Evolutionary conservation across 192 early-diverging fungal genomes (phyloP).

Genomic region (Coemansia sp.): DNA sequence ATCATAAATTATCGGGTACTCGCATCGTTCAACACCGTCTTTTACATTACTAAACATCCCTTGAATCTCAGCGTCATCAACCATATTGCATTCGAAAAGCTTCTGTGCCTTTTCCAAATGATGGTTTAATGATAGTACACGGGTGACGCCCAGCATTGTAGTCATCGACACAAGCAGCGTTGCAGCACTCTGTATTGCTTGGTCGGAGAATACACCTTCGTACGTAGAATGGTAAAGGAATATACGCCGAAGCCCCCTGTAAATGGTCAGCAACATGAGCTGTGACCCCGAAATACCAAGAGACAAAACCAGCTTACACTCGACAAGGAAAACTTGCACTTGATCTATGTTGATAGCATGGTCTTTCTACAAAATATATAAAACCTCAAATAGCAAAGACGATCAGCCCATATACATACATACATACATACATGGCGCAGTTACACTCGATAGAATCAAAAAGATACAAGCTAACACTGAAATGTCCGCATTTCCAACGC

Average conservation of each 20-base stretch:
- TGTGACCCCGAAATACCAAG: constrained; percentile 41
- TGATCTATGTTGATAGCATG: constrained; percentile 26
- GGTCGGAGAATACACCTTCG: constrained; percentile 23
- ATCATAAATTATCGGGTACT: constrained; percentile 31
- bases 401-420: no score
- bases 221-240: constrained; percentile 23
- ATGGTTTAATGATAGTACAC: constrained; percentile 22
- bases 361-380: constrained; percentile 17
- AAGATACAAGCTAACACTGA: background rate
- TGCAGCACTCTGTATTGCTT: constrained; percentile 24
- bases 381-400: background rate
- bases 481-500: background rate
- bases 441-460: background rate
- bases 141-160: constrained; percentile 27
- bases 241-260: constrained; percentile 27
- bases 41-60: background rate
- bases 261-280: constrained; percentile 29
- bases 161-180: constrained; percentile 23
- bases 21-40: background rate
- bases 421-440: no score
- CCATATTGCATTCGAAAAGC: constrained; percentile 25
- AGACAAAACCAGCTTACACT: constrained; percentile 33
- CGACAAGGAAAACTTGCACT: constrained; percentile 41
- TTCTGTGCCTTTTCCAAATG: background rate
- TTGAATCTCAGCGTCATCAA: background rate